phyloP scores from a whole-genome alignment of 2,329 filamentous ascomycete genomes.

The Chaetoscypha palmicola region DNA sequence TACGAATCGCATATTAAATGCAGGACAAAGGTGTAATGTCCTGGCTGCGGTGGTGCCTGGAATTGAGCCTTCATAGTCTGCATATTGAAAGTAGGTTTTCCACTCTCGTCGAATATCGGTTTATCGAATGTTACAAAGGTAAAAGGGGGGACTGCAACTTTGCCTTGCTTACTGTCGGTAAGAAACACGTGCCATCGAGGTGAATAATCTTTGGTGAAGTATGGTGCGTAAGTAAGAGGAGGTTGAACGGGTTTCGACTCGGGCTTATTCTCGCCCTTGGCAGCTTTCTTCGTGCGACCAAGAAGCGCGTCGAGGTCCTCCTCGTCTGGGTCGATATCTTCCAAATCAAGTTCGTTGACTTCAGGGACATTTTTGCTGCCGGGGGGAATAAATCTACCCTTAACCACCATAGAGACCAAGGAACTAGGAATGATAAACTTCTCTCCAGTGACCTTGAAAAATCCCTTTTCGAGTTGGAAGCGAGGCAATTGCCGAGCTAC shows the following conservation, averaged over 20 bases:
- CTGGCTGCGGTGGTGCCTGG: constrained; percentile 83
- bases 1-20: constrained; percentile 93
- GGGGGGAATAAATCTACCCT: constrained; percentile 87
- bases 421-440: constrained; percentile 86
- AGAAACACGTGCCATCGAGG: constrained; percentile 94
- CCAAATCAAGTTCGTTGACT: constrained; percentile 70
- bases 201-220: constrained; percentile 81
- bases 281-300: constrained; percentile 62
- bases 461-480: constrained; percentile 81
- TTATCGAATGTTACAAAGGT: constrained; percentile 91
- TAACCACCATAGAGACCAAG: constrained; percentile 88
- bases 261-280: constrained; percentile 56
- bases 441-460: constrained; percentile 98
- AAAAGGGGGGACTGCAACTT: constrained; percentile 93
- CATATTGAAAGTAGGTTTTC: constrained; percentile 86
- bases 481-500: constrained; percentile 81
- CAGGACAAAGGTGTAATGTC: constrained; percentile 91
- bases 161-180: constrained; percentile 86
- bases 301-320: constrained; percentile 82
- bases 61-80: constrained; percentile 98
- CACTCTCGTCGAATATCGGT: constrained; percentile 71
- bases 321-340: constrained; percentile 88
- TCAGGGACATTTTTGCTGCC: constrained; percentile 68
- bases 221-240: constrained; percentile 83
- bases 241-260: constrained; percentile 63